Conservation (phyloP, 164 flowering plant species). For the Piper betle region DNA sequence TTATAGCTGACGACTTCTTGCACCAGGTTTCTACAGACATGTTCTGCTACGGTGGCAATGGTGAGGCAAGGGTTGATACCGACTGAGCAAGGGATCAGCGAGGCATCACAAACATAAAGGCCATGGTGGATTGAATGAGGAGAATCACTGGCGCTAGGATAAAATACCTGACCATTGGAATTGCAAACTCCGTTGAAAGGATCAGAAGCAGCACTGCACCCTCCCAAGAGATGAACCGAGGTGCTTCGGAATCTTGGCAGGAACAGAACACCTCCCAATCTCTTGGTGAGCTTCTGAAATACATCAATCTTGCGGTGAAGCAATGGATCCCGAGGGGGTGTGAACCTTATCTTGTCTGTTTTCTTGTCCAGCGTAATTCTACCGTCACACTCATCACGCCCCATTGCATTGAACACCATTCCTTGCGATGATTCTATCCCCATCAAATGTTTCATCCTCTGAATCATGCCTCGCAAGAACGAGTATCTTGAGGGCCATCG, state of each 20-base stretch:
- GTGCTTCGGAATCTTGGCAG: slow-evolving; percentile 44
- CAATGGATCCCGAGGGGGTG: slow-evolving; percentile 34
- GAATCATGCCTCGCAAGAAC: slow-evolving; percentile 37
- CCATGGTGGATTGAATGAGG: slow-evolving; percentile 14
- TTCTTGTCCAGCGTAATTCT: slow-evolving; percentile 19
- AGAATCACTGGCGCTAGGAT: slow-evolving; percentile 15
- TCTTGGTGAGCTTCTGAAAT: slow-evolving; percentile 37
- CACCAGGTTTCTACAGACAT: slow-evolving; percentile 29
- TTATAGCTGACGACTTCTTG: slow-evolving; percentile 26
- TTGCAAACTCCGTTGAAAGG: slow-evolving; percentile 43
- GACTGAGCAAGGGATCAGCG: slow-evolving; percentile 21
- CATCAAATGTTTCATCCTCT: slow-evolving; percentile 23
- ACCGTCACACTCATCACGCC: slow-evolving; percentile 40
- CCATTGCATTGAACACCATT: slow-evolving; percentile 31
- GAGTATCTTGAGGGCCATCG: slow-evolving; percentile 35
- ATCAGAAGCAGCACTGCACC: slow-evolving; percentile 44
- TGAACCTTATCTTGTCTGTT: slow-evolving; percentile 26
- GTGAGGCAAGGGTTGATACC: slow-evolving; percentile 36
- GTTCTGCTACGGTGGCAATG: slow-evolving; percentile 43
- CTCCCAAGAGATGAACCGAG: slow-evolving; percentile 58
- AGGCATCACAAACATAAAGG: slow-evolving; percentile 23
- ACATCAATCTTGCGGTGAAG: slow-evolving; percentile 34
- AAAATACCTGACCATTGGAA: slow-evolving; percentile 40
- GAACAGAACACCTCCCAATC: slow-evolving; percentile 46
- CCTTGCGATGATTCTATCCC: slow-evolving; percentile 12